A percentile compares a stretch with the other conserved stretches of the same genome.
Conservation (phyloP, 2,329 filamentous ascomycete species). For the Chrysoporthe austroafricana region DNA sequence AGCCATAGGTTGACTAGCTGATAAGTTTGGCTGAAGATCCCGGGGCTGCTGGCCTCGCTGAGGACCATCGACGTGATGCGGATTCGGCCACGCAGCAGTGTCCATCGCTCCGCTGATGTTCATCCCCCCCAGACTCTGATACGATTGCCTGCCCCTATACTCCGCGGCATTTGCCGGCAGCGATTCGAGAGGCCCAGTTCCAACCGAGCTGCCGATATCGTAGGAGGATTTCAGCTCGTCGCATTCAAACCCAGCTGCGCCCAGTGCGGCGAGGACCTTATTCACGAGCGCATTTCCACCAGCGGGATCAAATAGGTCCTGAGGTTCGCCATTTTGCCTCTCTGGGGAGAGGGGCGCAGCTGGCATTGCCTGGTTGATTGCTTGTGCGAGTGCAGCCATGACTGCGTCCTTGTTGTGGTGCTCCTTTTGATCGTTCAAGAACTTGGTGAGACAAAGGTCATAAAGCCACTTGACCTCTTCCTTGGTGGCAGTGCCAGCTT, state of each 20-base stretch:
- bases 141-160: not conserved
- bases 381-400: slow-evolving; percentile 4
- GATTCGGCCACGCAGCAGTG: not conserved
- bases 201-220: not conserved
- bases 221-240: not conserved
- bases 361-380: slow-evolving; percentile 14
- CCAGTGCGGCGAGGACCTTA: not conserved
- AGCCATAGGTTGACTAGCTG: not conserved
- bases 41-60: not conserved
- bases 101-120: not conserved
- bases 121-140: not conserved
- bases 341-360: slow-evolving; percentile 3
- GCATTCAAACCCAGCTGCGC: not conserved
- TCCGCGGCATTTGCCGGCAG: not conserved
- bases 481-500: slow-evolving; percentile 1
- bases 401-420: slow-evolving; percentile 21
- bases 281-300: not conserved
- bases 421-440: not conserved
- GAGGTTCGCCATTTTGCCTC: slow-evolving; percentile 4
- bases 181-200: not conserved
- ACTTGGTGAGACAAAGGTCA: not conserved
- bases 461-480: not conserved
- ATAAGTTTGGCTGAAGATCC: not conserved
- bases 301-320: slow-evolving; percentile 6
- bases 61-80: not conserved